A percentile compares a stretch with the other conserved stretches of the same genome.
Evolutionary conservation across 495 filamentous ascomycete genomes (phyloP).

Genomic region (Penicillium odoratum): DNA sequence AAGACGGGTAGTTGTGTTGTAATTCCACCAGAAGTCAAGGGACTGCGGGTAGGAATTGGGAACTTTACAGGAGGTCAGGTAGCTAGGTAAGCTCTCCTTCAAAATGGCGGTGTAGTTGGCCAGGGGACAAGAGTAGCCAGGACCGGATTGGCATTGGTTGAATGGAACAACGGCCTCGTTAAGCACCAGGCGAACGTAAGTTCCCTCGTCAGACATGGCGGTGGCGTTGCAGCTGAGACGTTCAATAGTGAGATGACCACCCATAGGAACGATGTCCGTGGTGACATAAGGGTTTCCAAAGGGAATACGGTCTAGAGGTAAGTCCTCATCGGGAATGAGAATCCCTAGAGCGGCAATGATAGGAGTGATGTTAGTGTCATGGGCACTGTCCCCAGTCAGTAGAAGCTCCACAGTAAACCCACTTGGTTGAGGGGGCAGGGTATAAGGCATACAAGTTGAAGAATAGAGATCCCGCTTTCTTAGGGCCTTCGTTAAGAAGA

Average conservation of each 20-base stretch:
- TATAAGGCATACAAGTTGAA: constrained; percentile 50
- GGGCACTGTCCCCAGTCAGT: constrained; percentile 35
- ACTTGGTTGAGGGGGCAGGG: not conserved
- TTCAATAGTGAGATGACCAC: constrained; percentile 50
- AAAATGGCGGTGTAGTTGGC: constrained; percentile 12
- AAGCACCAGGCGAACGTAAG: constrained; percentile 24
- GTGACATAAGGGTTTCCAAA: constrained; percentile 44
- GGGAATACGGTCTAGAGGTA: constrained; percentile 43
- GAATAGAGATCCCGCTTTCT: constrained; percentile 43
- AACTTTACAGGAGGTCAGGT: constrained; percentile 15
- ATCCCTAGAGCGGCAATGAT: constrained; percentile 52
- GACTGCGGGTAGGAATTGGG: constrained; percentile 18
- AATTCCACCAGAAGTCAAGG: constrained; percentile 30
- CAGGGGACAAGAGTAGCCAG: constrained; percentile 27
- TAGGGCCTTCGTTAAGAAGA: constrained; percentile 46
- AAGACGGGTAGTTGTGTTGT: constrained; percentile 16
- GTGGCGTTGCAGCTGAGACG: constrained; percentile 42
- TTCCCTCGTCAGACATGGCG: constrained; percentile 22
- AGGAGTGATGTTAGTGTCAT: constrained; percentile 55
- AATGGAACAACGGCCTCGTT: constrained; percentile 31
- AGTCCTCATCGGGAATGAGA: constrained; percentile 36
- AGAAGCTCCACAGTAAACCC: not conserved
- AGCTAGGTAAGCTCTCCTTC: constrained; percentile 15
- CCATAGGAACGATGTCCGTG: constrained; percentile 53
- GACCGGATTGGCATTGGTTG: constrained; percentile 18